phyloP scores from a whole-genome alignment of 768 basidiomycete species.

The Phlegmacium glaucopus region DNA sequence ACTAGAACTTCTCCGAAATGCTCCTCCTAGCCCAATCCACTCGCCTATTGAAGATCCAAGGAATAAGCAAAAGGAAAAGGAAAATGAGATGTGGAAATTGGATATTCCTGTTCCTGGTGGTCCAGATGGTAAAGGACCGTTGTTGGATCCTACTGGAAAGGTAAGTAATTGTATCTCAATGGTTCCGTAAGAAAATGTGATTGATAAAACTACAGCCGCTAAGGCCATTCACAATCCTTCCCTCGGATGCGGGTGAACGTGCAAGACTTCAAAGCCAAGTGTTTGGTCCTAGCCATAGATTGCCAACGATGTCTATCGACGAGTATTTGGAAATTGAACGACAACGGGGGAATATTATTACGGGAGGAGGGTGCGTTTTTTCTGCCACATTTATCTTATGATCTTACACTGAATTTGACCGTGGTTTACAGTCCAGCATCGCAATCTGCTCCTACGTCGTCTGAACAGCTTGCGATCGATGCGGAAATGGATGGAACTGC shows the following conservation, averaged over 20 bases:
- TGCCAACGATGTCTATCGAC: slow-evolving; percentile 96
- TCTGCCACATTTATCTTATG: not conserved
- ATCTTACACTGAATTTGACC: slow-evolving; percentile 4
- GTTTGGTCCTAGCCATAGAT: slow-evolving; percentile 75
- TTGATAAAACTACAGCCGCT: slow-evolving; percentile 53
- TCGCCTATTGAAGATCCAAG: slow-evolving; percentile 32
- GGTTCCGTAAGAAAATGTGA: not conserved
- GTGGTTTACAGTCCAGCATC: slow-evolving; percentile 54
- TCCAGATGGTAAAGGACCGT: slow-evolving; percentile 50
- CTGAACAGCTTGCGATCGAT: slow-evolving; percentile 74
- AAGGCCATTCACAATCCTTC: slow-evolving; percentile 90
- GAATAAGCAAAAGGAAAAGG: slow-evolving; percentile 35
- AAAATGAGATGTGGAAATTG: slow-evolving; percentile 68
- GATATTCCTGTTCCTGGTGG: slow-evolving; percentile 50
- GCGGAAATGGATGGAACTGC: slow-evolving; percentile 82
- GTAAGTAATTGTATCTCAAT: slow-evolving; percentile 34
- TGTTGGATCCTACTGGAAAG: slow-evolving; percentile 76
- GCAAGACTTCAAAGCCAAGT: slow-evolving; percentile 74
- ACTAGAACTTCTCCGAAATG: slow-evolving; percentile 58
- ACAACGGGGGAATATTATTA: slow-evolving; percentile 80
- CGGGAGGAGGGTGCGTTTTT: slow-evolving; percentile 75
- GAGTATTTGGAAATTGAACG: slow-evolving; percentile 89
- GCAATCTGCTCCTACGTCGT: slow-evolving; percentile 62
- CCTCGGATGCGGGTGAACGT: slow-evolving; percentile 65
- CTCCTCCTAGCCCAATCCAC: slow-evolving; percentile 40